Conservation (phyloP, 1,284 basidiomycete genomes). For the Chondrostereum purpureum region DNA sequence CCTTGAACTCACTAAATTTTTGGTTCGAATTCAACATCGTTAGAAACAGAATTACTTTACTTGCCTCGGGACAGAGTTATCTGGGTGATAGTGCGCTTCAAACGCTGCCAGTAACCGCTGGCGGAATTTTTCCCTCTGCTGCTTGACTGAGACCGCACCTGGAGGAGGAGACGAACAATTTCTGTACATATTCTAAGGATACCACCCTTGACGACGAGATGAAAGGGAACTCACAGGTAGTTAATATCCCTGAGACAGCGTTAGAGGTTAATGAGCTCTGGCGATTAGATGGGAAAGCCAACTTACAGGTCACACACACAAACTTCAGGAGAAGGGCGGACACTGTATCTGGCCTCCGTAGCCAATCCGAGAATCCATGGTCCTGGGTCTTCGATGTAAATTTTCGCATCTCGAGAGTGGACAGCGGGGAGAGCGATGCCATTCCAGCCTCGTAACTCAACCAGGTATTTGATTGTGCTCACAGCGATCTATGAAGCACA, state of each 20-base stretch:
- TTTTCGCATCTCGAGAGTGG: constrained; percentile 85
- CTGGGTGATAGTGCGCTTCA: constrained; percentile 78
- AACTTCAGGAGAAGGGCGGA: constrained; percentile 73
- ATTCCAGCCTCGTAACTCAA: constrained; percentile 91
- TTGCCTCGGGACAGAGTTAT: constrained; percentile 73
- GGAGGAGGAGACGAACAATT: constrained; percentile 75
- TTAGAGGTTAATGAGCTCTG: too few species aligned
- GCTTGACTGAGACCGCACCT: constrained; percentile 75
- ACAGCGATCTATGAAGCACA: constrained; percentile 74
- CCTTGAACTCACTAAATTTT: constrained; percentile 76
- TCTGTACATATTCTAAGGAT: constrained; percentile 26
- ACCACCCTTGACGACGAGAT: too few species aligned
- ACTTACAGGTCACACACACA: constrained; percentile 86
- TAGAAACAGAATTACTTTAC: constrained; percentile 14
- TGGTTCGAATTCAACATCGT: constrained; percentile 4
- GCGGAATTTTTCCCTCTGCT: constrained; percentile 80
- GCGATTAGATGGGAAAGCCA: neutral
- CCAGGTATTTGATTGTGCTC: constrained; percentile 84
- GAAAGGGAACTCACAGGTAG: constrained; percentile 2
- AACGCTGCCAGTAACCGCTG: constrained; percentile 73
- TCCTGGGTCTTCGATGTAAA: constrained; percentile 82
- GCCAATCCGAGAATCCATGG: constrained; percentile 93
- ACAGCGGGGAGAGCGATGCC: constrained; percentile 82
- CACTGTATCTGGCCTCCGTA: constrained; percentile 73
- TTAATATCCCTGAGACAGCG: neutral